A percentile compares a stretch with the other conserved stretches of the same genome.
These are phyloP conservation scores for Cardamine chenopodiifolia DNA, from an alignment of 345 rosid genomes.

Conservation along the genomic window DNA sequence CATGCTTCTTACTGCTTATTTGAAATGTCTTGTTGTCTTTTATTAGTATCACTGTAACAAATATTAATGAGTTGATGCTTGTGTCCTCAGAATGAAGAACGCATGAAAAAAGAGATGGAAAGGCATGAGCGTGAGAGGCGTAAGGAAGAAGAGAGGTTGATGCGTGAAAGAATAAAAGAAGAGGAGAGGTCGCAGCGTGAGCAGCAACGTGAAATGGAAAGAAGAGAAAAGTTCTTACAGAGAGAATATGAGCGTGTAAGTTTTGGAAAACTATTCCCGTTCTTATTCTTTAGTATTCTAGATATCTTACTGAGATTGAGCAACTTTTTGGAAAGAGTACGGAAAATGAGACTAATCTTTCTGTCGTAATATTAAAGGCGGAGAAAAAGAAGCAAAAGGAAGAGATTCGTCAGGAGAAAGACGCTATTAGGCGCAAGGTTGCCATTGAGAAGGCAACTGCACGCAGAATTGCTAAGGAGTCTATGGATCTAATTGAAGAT, in stretches of 20 bases:
- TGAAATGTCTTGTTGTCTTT: conserved; percentile 3
- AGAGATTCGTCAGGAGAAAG: conserved; percentile 86
- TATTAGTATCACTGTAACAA: conserved; percentile 13
- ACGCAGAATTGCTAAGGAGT: conserved; percentile 92
- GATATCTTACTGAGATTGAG: conserved; percentile 15
- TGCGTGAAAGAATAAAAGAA: conserved; percentile 93
- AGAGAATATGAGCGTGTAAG: conserved; percentile 70
- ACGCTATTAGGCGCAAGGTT: conserved; percentile 77
- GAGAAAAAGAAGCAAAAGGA: conserved; percentile 88
- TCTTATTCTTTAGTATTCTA: neutral
- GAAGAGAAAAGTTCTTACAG: conserved; percentile 91
- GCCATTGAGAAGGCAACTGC: conserved; percentile 99
- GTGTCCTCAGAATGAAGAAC: conserved; percentile 75
- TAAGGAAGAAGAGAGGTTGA: conserved; percentile 91
- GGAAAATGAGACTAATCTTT: conserved; percentile 13
- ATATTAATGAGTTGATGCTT: conserved; percentile 35
- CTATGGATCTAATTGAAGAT: conserved; percentile 99
- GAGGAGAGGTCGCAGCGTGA: conserved; percentile 90
- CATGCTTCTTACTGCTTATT: neutral
- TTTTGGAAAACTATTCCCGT: conserved; percentile 15
- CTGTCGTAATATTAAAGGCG: conserved; percentile 55
- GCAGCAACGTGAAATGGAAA: conserved; percentile 88
- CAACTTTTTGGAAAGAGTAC: conserved; percentile 11
- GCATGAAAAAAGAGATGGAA: conserved; percentile 86
- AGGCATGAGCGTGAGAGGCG: conserved; percentile 91